Evolutionary conservation across 2,329 filamentous ascomycete species (phyloP).

Genomic region (Arthroderma sp.): DNA sequence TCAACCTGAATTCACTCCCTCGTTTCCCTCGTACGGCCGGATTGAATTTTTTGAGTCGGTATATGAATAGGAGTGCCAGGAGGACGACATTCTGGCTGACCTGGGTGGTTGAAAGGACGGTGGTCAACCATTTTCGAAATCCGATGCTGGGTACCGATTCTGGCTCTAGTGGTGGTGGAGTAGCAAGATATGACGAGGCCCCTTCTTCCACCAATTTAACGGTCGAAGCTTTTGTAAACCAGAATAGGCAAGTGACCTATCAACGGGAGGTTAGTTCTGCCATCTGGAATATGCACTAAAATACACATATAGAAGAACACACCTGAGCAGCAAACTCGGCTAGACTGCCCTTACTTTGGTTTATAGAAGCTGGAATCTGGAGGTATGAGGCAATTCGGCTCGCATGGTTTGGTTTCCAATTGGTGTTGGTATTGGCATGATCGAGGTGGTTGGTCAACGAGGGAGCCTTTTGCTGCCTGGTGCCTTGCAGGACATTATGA

Average conservation of each 20-base stretch:
- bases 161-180: slow-evolving; percentile 45
- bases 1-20: slow-evolving; percentile 81
- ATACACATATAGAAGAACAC: slow-evolving; percentile 14
- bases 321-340: slow-evolving; percentile 77
- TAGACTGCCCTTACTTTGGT: slow-evolving; percentile 58
- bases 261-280: slow-evolving; percentile 1
- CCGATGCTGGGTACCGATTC: slow-evolving; percentile 65
- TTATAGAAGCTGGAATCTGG: slow-evolving; percentile 64
- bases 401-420: slow-evolving; percentile 14
- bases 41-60: slow-evolving; percentile 81
- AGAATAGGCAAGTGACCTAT: slow-evolving; percentile 90
- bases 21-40: slow-evolving; percentile 78
- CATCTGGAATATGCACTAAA: slow-evolving; percentile 4
- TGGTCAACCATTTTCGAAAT: slow-evolving; percentile 89
- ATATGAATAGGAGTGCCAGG: slow-evolving; percentile 80
- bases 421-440: slow-evolving; percentile 6
- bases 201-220: slow-evolving; percentile 58
- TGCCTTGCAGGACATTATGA: slow-evolving; percentile 4
- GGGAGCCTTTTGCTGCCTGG: slow-evolving; percentile 13
- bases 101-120: slow-evolving; percentile 82
- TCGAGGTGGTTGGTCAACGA: slow-evolving; percentile 14
- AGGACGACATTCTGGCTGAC: slow-evolving; percentile 93
- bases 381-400: slow-evolving; percentile 40
- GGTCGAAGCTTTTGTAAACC: slow-evolving; percentile 83
- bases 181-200: slow-evolving; percentile 29